A percentile compares a stretch with the other conserved stretches of the same genome.
These are phyloP conservation scores for Mycena polygramma DNA, from an alignment of 768 basidiomycete genomes.

Conservation along the genomic window DNA sequence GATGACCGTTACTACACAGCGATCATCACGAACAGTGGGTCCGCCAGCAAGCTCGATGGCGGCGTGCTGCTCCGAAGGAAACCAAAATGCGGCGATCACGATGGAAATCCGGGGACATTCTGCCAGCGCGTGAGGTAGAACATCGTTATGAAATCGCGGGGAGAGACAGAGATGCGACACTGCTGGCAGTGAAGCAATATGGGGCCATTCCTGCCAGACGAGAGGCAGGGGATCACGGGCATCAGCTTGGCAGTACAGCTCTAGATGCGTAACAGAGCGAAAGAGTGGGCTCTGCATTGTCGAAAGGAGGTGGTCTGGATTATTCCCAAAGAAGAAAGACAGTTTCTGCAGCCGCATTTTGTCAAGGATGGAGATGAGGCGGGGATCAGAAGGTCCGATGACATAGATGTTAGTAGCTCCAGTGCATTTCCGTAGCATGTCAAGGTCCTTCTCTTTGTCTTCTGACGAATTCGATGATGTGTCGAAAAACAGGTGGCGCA, in stretches of 20 bases:
- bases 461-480: fast-evolving
- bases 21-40: too few species aligned
- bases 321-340: background rate
- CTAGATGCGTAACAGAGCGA: background rate
- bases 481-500: background rate
- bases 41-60: too few species aligned
- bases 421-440: background rate
- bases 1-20: background rate
- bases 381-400: background rate
- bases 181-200: too few species aligned
- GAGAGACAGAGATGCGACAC: too few species aligned
- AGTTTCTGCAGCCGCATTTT: background rate
- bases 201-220: too few species aligned
- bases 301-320: background rate
- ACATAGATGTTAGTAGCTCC: background rate
- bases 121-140: too few species aligned
- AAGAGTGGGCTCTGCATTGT: background rate
- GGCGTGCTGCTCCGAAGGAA: too few species aligned
- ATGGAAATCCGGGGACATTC: too few species aligned
- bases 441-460: background rate
- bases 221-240: too few species aligned
- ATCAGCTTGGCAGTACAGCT: background rate
- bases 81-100: too few species aligned
- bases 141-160: background rate
- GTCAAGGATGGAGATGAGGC: background rate